Evolutionary conservation across 345 rosid genomes (phyloP).

Genomic region (Rhodamnia rubescens): DNA sequence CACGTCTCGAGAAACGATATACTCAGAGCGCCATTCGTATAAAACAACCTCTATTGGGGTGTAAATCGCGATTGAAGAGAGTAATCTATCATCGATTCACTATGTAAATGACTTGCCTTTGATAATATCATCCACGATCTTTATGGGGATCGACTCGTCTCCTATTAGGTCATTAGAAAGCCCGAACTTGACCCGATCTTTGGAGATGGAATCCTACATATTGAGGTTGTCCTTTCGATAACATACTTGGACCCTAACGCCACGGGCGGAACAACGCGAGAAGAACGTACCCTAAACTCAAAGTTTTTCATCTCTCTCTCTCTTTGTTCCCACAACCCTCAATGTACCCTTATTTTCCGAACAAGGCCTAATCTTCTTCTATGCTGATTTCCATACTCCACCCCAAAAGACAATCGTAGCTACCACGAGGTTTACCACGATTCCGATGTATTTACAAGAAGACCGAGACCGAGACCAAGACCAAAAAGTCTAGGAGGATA

Average conservation of each 20-base stretch:
- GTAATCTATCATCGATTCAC: accelerated
- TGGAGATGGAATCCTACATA: background rate
- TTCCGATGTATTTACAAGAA: background rate
- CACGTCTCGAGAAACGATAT: no score
- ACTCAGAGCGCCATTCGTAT: no score
- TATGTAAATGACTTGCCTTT: background rate
- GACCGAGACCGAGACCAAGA: background rate
- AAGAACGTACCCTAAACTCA: background rate
- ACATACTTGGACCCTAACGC: background rate
- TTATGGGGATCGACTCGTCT: background rate
- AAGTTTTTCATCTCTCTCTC: background rate
- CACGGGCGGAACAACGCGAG: background rate
- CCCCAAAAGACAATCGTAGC: background rate
- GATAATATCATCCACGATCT: background rate
- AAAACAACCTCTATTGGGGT: background rate
- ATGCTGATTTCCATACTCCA: background rate
- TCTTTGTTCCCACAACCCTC: background rate
- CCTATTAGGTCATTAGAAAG: background rate
- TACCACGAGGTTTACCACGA: background rate
- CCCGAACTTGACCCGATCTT: background rate
- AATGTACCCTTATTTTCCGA: background rate
- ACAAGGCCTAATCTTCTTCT: background rate
- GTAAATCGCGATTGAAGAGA: background rate
- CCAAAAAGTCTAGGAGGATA: background rate
- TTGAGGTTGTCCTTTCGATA: background rate